Conservation (phyloP, 306 rosid genomes). For the Betula pendula region DNA sequence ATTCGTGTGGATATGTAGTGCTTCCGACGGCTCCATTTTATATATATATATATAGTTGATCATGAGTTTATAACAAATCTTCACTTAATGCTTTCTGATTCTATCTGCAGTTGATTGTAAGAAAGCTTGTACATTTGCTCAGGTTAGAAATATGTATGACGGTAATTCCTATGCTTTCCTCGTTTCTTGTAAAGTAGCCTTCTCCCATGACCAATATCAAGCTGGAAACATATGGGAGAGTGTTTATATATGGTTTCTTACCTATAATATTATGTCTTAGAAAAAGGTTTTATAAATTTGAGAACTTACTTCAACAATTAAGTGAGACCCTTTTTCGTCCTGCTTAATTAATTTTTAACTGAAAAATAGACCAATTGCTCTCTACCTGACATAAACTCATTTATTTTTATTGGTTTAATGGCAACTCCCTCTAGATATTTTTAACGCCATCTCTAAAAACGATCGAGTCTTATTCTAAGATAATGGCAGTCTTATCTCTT, state of each 20-base stretch:
- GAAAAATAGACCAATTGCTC: background rate
- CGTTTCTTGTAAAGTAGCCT: slow-evolving; percentile 13
- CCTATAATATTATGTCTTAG: background rate
- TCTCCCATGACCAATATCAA: background rate
- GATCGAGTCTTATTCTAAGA: too few relatives aligned
- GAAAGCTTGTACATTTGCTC: slow-evolving; percentile 36
- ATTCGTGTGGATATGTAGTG: slow-evolving; percentile 26
- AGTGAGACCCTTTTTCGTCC: background rate
- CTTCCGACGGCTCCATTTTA: slow-evolving; percentile 26
- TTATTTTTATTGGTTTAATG: too few relatives aligned
- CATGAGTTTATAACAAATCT: slow-evolving; percentile 11
- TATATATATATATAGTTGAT: slow-evolving; percentile 29
- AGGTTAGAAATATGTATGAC: slow-evolving; percentile 24
- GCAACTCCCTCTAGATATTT: too few relatives aligned
- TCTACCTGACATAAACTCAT: background rate
- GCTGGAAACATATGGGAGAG: slow-evolving; percentile 10
- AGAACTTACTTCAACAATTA: background rate
- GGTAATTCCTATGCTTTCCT: slow-evolving; percentile 20
- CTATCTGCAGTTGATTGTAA: slow-evolving; percentile 42
- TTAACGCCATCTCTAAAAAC: too few relatives aligned
- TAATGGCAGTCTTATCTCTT: background rate
- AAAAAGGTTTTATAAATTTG: too few relatives aligned
- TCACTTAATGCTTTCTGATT: slow-evolving; percentile 27
- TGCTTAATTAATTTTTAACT: too few relatives aligned
- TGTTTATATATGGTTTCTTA: background rate